Evolutionary conservation across 495 filamentous ascomycete genomes (phyloP), one percentile per base, ranked within the genome.

Genomic region (Thozetella sp.): DNA sequence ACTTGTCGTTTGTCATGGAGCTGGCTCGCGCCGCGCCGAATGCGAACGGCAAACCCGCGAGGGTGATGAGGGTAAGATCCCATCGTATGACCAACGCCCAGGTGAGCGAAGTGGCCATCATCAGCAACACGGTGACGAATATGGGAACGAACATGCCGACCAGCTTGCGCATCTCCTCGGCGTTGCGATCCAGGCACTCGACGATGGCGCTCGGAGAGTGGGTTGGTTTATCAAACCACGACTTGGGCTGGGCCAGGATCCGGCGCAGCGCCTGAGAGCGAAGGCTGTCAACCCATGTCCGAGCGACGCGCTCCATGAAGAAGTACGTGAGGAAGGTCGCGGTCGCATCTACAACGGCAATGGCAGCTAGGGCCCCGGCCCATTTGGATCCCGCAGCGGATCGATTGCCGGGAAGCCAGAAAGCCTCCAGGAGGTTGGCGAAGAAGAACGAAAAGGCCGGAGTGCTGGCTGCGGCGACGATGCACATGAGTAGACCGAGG

Each of bases 121-220:
- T 92, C 11, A 82, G 55, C 3, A 78, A 65, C 3, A 88, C 85
- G 3, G 90, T 83, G 15, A 93, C 81, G 0, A 89, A 68, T 45
- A 87, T 85, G 2, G 86, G 89, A 4, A 86, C 84, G 66, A 96
- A 97, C 43, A 90, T 84, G 11, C 91, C 89, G 1, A 97, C 75
- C 0, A 98, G 69, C 59, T 92, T 91, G 2, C 89, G 82, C 83
- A 93, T 93, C 65, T 97, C 91, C 71, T 98, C 95, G 1, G 87
- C 91, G 65, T 94, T 89, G 52, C 91, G 83, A 64, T 95, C 91
- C 2, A 97, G 82, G 53, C 84, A 90, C 55, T 90, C 84, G 0
- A 77, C 83, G 17, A 99, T 80, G 26, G 80, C 74, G 4, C 77
- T 72, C 1, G 90, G 73, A 0, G 77, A 82, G 72, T 97, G 91